These are phyloP conservation scores for Penicillium parvum DNA, from an alignment of 495 filamentous ascomycete genomes.

Conservation along the genomic window DNA sequence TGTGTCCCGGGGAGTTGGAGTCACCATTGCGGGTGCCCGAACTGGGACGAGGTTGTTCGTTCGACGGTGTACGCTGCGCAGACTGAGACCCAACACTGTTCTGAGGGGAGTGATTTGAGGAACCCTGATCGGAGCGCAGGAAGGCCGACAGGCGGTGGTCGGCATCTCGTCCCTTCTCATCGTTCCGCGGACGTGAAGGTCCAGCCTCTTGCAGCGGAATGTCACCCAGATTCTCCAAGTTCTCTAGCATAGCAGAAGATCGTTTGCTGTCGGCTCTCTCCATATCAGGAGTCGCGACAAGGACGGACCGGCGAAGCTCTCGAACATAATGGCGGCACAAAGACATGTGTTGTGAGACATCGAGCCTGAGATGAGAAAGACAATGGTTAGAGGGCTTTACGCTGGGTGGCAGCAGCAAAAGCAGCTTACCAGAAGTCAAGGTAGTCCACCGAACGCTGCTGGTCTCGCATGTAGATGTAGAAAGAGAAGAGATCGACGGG, in stretches of 20 bases:
- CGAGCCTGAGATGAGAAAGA: constrained; percentile 62
- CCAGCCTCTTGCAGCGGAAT: constrained; percentile 46
- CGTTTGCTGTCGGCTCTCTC: constrained; percentile 77
- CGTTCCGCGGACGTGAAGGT: constrained; percentile 36
- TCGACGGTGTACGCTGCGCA: constrained; percentile 30
- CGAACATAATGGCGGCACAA: constrained; percentile 97
- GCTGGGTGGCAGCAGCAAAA: background rate
- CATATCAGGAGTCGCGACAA: constrained; percentile 86
- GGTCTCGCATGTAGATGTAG: constrained; percentile 99
- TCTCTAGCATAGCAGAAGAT: constrained; percentile 75
- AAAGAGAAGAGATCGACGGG: constrained; percentile 97
- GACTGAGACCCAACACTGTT: constrained; percentile 58
- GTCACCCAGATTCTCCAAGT: constrained; percentile 61
- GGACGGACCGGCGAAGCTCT: constrained; percentile 86
- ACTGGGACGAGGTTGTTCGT: constrained; percentile 60
- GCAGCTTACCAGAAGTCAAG: constrained; percentile 89
- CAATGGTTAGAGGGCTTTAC: background rate
- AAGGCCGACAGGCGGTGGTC: constrained; percentile 88
- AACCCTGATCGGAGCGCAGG: constrained; percentile 65
- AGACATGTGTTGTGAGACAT: constrained; percentile 98
- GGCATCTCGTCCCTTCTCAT: constrained; percentile 55
- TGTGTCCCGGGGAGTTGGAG: constrained; percentile 76
- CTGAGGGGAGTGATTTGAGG: constrained; percentile 59
- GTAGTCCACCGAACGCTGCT: constrained; percentile 95
- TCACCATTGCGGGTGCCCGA: constrained; percentile 46